Evolutionary conservation across 257 asterid species (phyloP), one percentile per base, ranked within the genome.

Genomic region (Solanum ossicruentum): DNA sequence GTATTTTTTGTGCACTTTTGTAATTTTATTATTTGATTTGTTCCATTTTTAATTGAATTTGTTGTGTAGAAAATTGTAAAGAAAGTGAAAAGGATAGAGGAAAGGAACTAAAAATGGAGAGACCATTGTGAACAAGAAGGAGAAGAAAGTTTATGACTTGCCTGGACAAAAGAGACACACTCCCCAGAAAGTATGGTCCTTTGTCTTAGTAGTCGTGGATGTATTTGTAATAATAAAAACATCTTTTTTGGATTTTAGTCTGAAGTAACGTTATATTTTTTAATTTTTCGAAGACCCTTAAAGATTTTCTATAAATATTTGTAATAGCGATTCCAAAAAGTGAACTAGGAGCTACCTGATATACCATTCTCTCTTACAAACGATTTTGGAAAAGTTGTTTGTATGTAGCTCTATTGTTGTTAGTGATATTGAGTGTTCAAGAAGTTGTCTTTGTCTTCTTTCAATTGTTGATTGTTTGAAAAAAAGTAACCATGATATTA

Each of bases 321-420:
- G 86, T 83, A 91, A 86, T 36, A 91, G 80, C 98, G 93, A 92
- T 92, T 92, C 97, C 99, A 60, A 60, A 51, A 3, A 96, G 98
- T 89, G 97, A 96, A 47, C 91, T 96, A 96, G 99, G 98, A n/a
- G 93, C 97, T 77, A 85, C 88, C 73, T 96, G 99, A 98, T 94
- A 85, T 70, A 91, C 36, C 49, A 2, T 70, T 55, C 67, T 23
- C 36, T 20, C 83, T 67, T 21, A 12, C 0, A n/a, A 21, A 15
- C 5, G 6, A 2, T 26, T 26, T 26, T 65, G 17, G 36, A 65
- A 12, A 65, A 28, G n/a, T 65, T 65, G 7, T 28, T 28, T 20
- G 28, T 65, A 7, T 67, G 51, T 36, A 67, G 49, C 23, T 16
- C 23, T 67, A 12, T 36, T 36, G 23, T 7, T 1, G 9, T 65